Conservation (phyloP, 495 filamentous ascomycete genomes). For the Aspergillus egyptiacus region DNA sequence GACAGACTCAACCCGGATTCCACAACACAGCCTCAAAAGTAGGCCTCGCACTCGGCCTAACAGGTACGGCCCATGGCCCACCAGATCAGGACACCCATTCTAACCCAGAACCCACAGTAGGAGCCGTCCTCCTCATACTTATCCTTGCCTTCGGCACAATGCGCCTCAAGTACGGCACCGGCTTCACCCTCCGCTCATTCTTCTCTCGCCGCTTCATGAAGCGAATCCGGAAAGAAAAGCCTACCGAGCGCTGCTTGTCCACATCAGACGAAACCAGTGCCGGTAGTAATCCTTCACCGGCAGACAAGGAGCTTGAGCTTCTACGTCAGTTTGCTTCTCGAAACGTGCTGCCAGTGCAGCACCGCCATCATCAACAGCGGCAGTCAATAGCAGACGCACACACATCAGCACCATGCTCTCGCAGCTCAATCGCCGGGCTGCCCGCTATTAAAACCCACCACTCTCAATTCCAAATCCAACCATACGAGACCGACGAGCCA, state of each 20-base stretch:
- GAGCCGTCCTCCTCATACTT: not conserved
- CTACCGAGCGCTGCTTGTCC: not conserved
- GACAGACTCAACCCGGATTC: too few relatives aligned
- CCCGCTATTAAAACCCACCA: too few relatives aligned
- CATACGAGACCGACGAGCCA: not conserved
- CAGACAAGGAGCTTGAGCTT: slow-evolving; percentile 7
- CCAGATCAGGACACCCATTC: not conserved
- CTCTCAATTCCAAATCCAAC: not conserved
- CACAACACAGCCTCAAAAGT: too few relatives aligned
- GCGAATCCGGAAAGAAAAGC: not conserved
- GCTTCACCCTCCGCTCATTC: slow-evolving; percentile 5
- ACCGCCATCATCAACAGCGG: too few relatives aligned
- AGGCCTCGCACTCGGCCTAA: too few relatives aligned
- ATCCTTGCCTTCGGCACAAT: not conserved
- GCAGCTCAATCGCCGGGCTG: too few relatives aligned
- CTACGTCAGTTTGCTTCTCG: too few relatives aligned
- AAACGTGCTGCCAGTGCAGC: too few relatives aligned
- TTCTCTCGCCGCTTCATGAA: slow-evolving; percentile 7
- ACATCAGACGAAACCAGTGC: not conserved
- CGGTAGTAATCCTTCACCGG: too few relatives aligned
- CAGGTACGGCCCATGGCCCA: too few relatives aligned
- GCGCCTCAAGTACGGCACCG: not conserved
- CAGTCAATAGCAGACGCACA: not conserved
- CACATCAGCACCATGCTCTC: too few relatives aligned
- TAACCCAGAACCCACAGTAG: not conserved